These are phyloP conservation scores for Lactifluus rugatus DNA, from an alignment of 768 basidiomycete species.

Conservation along the genomic window DNA sequence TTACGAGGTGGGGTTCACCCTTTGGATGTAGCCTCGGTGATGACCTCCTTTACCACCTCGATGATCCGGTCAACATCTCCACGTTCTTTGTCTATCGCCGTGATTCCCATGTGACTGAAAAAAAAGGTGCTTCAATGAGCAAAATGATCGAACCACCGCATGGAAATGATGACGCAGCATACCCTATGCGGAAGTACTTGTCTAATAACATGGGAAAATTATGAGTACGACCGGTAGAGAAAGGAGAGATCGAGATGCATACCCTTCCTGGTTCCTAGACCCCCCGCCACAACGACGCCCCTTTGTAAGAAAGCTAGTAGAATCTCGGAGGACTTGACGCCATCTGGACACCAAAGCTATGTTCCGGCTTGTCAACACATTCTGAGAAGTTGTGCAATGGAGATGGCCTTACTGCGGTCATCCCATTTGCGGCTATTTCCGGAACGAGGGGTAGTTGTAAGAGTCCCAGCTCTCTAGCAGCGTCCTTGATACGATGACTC, in stretches of 20 bases:
- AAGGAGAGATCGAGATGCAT: background rate
- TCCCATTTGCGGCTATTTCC: slow-evolving; percentile 76
- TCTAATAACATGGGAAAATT: slow-evolving; percentile 31
- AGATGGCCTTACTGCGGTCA: slow-evolving; percentile 63
- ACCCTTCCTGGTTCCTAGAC: slow-evolving; percentile 34
- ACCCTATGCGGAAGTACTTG: slow-evolving; percentile 89
- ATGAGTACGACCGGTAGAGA: slow-evolving; percentile 11
- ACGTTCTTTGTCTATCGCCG: slow-evolving; percentile 59
- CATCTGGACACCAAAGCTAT: slow-evolving; percentile 77
- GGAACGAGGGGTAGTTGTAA: slow-evolving; percentile 57
- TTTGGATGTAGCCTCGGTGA: slow-evolving; percentile 31
- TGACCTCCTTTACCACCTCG: slow-evolving; percentile 48
- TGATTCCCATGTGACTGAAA: slow-evolving; percentile 78
- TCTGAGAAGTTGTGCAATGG: background rate
- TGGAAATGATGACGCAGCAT: background rate
- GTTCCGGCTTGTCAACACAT: background rate
- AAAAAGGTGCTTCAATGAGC: background rate
- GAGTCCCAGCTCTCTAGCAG: slow-evolving; percentile 58
- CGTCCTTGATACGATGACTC: slow-evolving; percentile 57
- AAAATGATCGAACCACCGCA: background rate
- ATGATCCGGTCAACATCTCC: slow-evolving; percentile 72
- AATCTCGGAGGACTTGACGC: slow-evolving; percentile 65
- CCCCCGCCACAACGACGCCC: slow-evolving; percentile 78
- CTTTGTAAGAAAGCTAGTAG: slow-evolving; percentile 62
- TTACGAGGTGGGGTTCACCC: background rate